Percentiles rank a stretch among this genome's conserved stretches.
phyloP scores from a whole-genome alignment of 2,329 filamentous ascomycete genomes.

The Teratosphaeria viscida region DNA sequence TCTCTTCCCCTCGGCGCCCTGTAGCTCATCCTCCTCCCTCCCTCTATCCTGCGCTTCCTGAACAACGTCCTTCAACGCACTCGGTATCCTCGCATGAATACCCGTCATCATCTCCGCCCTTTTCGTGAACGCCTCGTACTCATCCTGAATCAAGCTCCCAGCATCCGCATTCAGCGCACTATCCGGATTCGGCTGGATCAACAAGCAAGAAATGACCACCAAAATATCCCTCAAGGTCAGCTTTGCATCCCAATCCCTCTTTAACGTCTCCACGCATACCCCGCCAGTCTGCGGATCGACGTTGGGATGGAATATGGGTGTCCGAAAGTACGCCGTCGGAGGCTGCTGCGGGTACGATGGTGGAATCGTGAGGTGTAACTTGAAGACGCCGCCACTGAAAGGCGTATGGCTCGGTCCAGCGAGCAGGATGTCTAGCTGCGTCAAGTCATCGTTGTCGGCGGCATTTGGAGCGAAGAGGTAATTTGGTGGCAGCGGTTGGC shows the following conservation, averaged over 20 bases:
- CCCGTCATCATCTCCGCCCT: constrained; percentile 52
- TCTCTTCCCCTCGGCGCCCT: constrained; percentile 8
- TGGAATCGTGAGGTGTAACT: constrained; percentile 49
- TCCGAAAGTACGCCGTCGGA: constrained; percentile 50
- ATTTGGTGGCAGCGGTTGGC: constrained; percentile 47
- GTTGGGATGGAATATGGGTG: constrained; percentile 55
- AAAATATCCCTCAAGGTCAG: constrained; percentile 51
- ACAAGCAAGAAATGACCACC: constrained; percentile 49
- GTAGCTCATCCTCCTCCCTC: constrained; percentile 21
- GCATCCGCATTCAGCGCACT: constrained; percentile 53
- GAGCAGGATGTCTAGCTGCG: constrained; percentile 47
- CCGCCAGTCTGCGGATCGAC: constrained; percentile 52
- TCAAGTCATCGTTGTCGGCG: constrained; percentile 42
- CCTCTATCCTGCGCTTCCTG: constrained; percentile 44
- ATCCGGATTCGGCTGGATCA: constrained; percentile 55
- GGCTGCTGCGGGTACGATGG: constrained; percentile 43
- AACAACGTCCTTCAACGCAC: constrained; percentile 34
- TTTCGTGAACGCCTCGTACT: constrained; percentile 47
- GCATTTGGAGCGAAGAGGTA: constrained; percentile 44
- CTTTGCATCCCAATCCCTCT: constrained; percentile 50
- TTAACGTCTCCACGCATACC: constrained; percentile 55
- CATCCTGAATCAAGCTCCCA: constrained; percentile 47
- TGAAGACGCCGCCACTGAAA: constrained; percentile 49
- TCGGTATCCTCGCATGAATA: constrained; percentile 48
- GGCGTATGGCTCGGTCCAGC: constrained; percentile 51